A percentile compares a stretch with the other conserved stretches of the same genome.
Conservation (phyloP, 495 filamentous ascomycete genomes). For the Xylaria venustula region DNA sequence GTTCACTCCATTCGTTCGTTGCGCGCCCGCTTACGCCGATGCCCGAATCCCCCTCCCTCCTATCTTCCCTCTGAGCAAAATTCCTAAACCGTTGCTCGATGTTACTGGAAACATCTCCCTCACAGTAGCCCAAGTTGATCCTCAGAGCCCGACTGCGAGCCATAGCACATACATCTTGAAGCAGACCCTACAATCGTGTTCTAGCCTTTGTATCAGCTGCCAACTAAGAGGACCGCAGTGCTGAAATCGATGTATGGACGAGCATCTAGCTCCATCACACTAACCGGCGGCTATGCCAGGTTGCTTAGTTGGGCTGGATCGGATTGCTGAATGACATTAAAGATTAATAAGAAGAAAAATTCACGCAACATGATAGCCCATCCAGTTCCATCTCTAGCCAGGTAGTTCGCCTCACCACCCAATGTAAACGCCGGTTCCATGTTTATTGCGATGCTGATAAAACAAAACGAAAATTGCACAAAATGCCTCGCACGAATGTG, state of each 20-base stretch:
- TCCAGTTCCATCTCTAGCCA: conserved; percentile 13
- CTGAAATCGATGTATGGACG: not conserved
- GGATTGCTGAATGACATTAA: conserved; percentile 1
- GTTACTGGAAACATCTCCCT: no score
- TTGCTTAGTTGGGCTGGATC: not conserved
- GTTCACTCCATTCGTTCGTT: no score
- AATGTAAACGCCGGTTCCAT: conserved; percentile 14
- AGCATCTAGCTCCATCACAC: no score
- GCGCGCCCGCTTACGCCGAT: no score
- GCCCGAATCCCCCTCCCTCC: no score
- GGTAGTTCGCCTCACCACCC: conserved; percentile 7
- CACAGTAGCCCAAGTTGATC: no score
- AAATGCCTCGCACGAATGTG: not conserved
- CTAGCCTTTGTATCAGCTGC: not conserved
- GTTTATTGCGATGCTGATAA: conserved; percentile 12
- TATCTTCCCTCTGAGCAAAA: no score
- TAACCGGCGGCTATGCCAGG: no score
- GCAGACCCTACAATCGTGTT: not conserved
- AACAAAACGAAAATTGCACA: conserved; percentile 2
- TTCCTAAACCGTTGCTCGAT: no score
- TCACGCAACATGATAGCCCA: conserved; percentile 1
- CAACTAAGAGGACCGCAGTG: not conserved
- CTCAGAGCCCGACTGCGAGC: no score
- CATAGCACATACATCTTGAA: not conserved
- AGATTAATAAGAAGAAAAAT: conserved; percentile 2